Percentiles rank a stretch among this genome's conserved stretches.
phyloP scores from a whole-genome alignment of 1,284 basidiomycete genomes.

The Thecaphora frezii region DNA sequence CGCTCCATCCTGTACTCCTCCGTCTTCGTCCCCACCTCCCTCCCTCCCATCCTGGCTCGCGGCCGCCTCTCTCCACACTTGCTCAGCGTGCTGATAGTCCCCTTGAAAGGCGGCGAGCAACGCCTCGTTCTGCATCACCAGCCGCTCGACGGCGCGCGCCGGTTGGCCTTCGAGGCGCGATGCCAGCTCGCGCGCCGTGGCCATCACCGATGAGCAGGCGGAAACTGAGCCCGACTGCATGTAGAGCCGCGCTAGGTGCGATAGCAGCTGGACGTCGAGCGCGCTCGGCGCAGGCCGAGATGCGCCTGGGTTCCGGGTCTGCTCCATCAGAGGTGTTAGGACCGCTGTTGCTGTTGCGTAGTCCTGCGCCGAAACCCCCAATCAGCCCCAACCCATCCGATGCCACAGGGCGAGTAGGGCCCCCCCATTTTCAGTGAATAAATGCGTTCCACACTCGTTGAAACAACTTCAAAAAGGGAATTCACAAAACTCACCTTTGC shows the following conservation, averaged over 20 bases:
- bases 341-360: neutral
- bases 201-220: neutral
- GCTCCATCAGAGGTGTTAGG: no score
- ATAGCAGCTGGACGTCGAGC: conserved; percentile 3
- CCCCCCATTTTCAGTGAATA: no score
- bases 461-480: no score
- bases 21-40: no score
- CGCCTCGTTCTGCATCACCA: neutral
- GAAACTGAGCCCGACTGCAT: conserved; percentile 1
- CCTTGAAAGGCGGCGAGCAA: conserved; percentile 4
- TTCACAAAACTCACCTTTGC: conserved; percentile 10
- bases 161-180: neutral
- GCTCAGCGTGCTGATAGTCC: conserved; percentile 2
- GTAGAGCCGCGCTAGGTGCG: conserved; percentile 4
- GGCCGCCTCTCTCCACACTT: neutral
- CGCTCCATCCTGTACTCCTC: neutral
- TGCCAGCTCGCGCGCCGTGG: neutral
- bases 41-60: no score
- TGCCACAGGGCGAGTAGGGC: no score
- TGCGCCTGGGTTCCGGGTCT: no score
- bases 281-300: no score
- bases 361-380: no score
- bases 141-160: neutral
- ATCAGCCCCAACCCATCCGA: no score
- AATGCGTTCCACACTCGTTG: no score